Conservation (phyloP, 2,329 filamentous ascomycete genomes). For the Venturia asperata region DNA sequence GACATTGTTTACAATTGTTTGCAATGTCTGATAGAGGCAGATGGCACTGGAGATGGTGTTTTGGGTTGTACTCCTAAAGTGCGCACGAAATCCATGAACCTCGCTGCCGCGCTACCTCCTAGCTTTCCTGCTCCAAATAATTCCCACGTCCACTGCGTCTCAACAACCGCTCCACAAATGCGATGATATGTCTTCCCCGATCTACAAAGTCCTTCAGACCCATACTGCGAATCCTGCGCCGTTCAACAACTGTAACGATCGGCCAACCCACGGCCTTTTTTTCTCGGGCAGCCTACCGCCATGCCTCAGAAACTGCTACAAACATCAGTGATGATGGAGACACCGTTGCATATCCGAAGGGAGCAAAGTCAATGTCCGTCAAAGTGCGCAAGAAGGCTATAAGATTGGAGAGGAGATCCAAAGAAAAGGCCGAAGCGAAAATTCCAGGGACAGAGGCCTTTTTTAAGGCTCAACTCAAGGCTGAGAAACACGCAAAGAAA, state of each 20-base stretch:
- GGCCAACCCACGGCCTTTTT: background rate
- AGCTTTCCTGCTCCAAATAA: background rate
- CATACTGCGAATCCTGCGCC: background rate
- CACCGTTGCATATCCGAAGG: background rate
- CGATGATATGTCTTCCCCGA: constrained; percentile 1
- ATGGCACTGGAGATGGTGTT: background rate
- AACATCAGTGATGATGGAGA: background rate
- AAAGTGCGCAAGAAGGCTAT: background rate
- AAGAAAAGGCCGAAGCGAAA: background rate
- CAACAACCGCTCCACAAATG: constrained; percentile 1
- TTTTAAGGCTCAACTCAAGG: background rate
- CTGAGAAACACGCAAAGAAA: background rate
- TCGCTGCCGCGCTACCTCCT: too few relatives aligned
- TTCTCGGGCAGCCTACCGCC: background rate
- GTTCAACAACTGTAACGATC: background rate
- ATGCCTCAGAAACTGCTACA: too few relatives aligned
- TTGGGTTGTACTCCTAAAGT: too few relatives aligned
- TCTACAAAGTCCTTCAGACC: background rate
- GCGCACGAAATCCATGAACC: background rate
- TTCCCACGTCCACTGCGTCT: background rate
- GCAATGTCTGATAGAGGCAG: background rate
- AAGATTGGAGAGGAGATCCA: background rate
- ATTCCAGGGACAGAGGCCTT: background rate
- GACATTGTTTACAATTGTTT: background rate
- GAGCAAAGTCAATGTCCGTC: background rate